Conservation (phyloP, 768 basidiomycete species). For the Suillus fuscotomentosus region DNA sequence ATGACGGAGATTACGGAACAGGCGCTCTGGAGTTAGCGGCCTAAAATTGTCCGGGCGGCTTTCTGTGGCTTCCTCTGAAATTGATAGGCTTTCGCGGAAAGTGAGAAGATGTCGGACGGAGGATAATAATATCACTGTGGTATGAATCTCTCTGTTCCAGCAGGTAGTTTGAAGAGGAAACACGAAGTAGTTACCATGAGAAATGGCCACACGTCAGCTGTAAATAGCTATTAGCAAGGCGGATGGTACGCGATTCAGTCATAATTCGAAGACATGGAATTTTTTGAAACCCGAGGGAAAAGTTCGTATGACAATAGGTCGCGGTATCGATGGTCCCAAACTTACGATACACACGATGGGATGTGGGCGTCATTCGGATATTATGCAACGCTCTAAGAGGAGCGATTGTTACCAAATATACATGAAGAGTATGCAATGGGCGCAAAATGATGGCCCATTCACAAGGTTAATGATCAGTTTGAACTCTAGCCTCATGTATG, state of each 20-base stretch:
- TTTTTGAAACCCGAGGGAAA: constrained; percentile 15
- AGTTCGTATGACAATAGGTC: constrained; percentile 14
- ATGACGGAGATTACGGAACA: constrained; percentile 35
- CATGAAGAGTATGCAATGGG: constrained; percentile 25
- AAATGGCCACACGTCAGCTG: constrained; percentile 21
- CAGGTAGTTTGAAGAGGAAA: neutral
- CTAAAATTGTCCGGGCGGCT: constrained; percentile 9
- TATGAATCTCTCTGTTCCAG: neutral
- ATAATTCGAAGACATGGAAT: constrained; percentile 14
- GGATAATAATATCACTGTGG: constrained; percentile 18
- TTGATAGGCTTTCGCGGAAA: constrained; percentile 35
- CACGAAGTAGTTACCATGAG: constrained; percentile 9
- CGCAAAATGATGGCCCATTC: constrained; percentile 8
- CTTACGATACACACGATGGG: constrained; percentile 7
- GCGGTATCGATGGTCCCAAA: constrained; percentile 22
- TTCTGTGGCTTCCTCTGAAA: constrained; percentile 15
- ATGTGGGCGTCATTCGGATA: constrained; percentile 27
- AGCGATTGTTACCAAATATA: constrained; percentile 22
- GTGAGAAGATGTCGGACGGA: constrained; percentile 15
- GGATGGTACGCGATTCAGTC: constrained; percentile 14
- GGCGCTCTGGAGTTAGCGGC: constrained; percentile 27
- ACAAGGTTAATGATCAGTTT: constrained; percentile 5
- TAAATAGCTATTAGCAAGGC: constrained; percentile 9
- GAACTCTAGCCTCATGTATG: constrained; percentile 27
- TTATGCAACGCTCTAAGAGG: constrained; percentile 24